A percentile compares a stretch with the other conserved stretches of the same genome.
These are phyloP conservation scores for Melanomma pulvis-pyrius DNA, from an alignment of 495 filamentous ascomycete species.

Conservation along the genomic window DNA sequence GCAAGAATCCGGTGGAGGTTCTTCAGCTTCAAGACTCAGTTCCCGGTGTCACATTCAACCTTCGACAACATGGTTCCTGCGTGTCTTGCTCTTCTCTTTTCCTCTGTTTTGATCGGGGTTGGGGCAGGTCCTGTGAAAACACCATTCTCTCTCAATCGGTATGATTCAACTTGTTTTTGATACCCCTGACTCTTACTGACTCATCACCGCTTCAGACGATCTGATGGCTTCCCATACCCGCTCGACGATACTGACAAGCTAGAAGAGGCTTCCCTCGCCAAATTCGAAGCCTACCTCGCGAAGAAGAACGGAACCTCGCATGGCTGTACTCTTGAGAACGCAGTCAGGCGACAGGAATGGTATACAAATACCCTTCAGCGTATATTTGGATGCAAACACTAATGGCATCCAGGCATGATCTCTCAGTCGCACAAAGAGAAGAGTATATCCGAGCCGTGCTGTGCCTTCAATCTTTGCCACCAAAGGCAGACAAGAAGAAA, in stretches of 20 bases:
- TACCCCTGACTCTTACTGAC: neutral
- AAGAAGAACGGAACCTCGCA: conserved; percentile 24
- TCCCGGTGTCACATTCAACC: neutral
- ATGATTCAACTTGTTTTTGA: neutral
- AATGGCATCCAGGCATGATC: conserved; percentile 17
- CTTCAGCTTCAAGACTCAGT: neutral
- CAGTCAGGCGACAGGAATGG: conserved; percentile 57
- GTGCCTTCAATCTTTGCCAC: conserved; percentile 32
- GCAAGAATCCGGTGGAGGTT: neutral
- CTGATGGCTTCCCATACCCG: conserved; percentile 25
- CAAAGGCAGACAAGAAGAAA: conserved; percentile 16
- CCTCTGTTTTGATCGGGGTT: neutral
- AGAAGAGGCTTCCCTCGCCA: conserved; percentile 23
- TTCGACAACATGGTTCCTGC: conserved; percentile 2
- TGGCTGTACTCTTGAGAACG: conserved; percentile 53
- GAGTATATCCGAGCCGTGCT: conserved; percentile 36
- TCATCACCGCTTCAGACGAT: neutral
- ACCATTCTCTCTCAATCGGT: conserved; percentile 27
- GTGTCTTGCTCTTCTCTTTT: neutral
- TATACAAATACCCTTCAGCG: conserved; percentile 17
- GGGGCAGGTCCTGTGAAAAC: conserved; percentile 19
- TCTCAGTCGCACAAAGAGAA: conserved; percentile 26
- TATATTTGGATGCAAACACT: neutral
- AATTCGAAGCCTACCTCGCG: conserved; percentile 29
- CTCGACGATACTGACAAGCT: conserved; percentile 30